A percentile compares a stretch with the other conserved stretches of the same genome.
Conservation (phyloP, 2,329 filamentous ascomycete genomes). For the Ceratocystis smalleyi region DNA sequence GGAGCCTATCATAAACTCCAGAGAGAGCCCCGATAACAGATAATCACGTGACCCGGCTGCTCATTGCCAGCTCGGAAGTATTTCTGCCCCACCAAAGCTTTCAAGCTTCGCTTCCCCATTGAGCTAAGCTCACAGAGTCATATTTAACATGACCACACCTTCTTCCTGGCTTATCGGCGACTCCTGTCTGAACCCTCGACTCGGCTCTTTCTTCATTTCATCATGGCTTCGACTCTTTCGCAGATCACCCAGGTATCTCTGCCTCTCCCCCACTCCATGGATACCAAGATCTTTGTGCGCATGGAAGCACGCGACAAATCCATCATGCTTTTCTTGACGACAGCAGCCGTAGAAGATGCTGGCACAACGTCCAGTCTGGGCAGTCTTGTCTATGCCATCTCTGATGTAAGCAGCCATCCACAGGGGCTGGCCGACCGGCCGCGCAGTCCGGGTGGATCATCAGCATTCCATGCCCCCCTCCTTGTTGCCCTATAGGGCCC, state of each 20-base stretch:
- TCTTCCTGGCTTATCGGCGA: not conserved
- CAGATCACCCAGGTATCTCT: conserved; percentile 36
- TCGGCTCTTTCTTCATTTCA: not conserved
- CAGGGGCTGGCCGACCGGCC: not conserved
- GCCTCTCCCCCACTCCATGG: conserved; percentile 42
- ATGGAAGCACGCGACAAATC: conserved; percentile 43
- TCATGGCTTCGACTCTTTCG: not conserved
- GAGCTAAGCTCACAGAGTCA: not conserved
- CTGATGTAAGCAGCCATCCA: conserved; percentile 48
- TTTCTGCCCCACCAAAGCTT: not conserved
- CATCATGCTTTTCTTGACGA: conserved; percentile 46
- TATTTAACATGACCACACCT: not conserved
- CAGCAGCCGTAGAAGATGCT: conserved; percentile 38
- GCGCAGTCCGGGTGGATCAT: not conserved
- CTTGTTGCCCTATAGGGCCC: too few species aligned
- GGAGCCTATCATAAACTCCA: not conserved
- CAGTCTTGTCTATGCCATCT: conserved; percentile 86
- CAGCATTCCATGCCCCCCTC: too few species aligned
- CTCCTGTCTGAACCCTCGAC: not conserved
- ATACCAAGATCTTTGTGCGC: conserved; percentile 46
- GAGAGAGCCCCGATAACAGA: not conserved
- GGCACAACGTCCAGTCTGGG: conserved; percentile 47
- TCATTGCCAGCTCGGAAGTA: not conserved
- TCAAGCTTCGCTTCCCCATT: not conserved
- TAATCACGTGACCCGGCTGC: not conserved